Evolutionary conservation across 176 grass and related monocot species (phyloP), one percentile per base, ranked within the genome.

Genomic region (Urochloa ruziziensis): DNA sequence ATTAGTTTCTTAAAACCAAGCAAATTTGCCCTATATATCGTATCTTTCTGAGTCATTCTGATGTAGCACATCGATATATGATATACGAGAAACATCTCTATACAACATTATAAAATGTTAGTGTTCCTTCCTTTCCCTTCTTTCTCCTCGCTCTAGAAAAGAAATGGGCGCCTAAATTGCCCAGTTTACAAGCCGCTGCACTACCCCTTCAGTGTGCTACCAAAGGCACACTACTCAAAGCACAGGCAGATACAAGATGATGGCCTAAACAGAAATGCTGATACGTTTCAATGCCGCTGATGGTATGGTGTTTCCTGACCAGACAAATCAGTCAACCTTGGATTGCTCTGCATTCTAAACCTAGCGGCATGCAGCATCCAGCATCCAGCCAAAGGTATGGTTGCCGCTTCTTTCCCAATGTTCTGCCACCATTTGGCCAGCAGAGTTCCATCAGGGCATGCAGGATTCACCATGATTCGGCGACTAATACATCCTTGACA

Each of bases 401-500:
- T 86, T 69, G 9, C 80, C 59, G 37, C 59, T 83, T 80, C 34
- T 21, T 73, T 52, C 47, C 34, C 67, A 3, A 24, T 74, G 27
- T 51, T 68, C 61, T 9, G 21, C 72, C 46, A 57, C 51, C 10
- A 21, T 21, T 21, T 62, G 6, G 28, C 59, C 30, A 75, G 75
- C 84, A 60, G 34, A 62, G 11, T 35, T 80, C 61, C 68, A 42
- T 9, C 52, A 75, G 75, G 42, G 59, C 79, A 79, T 61, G 47
- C 33, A 75, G 42, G 78, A 83, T 77, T 36, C 23, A 6, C 81
- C 24, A 23, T 80, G 53, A 69, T 54, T 82, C 17, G 4, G 80
- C 3, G 62, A 60, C 83, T 92, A 96, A 83, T 99, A 91, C 91
- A 99, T 99, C 77, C 84, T 95, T 36, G 96, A 94, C 77, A 92